Evolutionary conservation across 2,329 filamentous ascomycete genomes (phyloP), one percentile per base, ranked within the genome.

Genomic region (Mycosphaerella sp.): DNA sequence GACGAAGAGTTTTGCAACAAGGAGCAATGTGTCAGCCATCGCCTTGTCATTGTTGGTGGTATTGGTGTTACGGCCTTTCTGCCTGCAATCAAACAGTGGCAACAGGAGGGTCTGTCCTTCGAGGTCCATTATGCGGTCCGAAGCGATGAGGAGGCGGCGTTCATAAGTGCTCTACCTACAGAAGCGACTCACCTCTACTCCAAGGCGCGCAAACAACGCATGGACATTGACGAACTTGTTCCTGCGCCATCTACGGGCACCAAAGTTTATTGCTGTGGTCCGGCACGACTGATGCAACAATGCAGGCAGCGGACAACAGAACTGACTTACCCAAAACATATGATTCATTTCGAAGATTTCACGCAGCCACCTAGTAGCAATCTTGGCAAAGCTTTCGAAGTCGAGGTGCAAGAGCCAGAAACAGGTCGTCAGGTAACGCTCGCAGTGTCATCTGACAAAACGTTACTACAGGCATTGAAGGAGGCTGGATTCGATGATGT

Each of bases 51-150:
- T 27, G 80, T 75, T 0, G 82, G 79, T 8, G 83, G 82, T 0
- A 80, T 86, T 27, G 83, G 82, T 0, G 77, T 86, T 54, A 86
- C 83, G 1, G 82, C 82, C 0, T 85, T 85, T 56, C 61, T 86
- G 7, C 60, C 70, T 0, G 68, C 80, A 18, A 61, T 79, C 2
- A 66, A 75, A 43, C 54, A 63, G 10, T 63, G 70, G 10, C 47
- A 63, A 5, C 32, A 41, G 2, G 49, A 56, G 1, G 54, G 57
- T n/a, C 54, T 66, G 63, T 73, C 75, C 50, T 75, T 73, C 34
- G 69, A 71, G 17, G 65, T 85, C 36, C 81, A 85, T 66, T 84
- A 81, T 54, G 80, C 77, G 0, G 76, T 84, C 12, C 73, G 77
- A 7, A 73, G 70, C 1, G 61, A 63, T 0, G 70, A 71, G 0